phyloP scores from a whole-genome alignment of 306 rosid genomes.

The Lotus japonicus region DNA sequence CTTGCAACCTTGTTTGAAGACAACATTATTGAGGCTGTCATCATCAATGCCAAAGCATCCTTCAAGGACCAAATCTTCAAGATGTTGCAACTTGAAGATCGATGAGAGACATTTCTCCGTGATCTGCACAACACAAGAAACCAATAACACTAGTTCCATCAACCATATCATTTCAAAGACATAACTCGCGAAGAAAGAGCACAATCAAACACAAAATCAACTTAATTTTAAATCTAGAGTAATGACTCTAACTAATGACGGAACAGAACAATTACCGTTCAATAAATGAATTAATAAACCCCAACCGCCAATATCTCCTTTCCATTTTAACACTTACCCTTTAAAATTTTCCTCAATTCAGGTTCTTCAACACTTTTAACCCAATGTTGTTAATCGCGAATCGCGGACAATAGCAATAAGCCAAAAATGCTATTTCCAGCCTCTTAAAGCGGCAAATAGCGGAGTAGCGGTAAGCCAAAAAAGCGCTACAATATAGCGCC shows the following conservation, averaged over 20 bases:
- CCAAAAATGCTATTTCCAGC: too few relatives aligned
- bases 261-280: neutral
- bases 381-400: too few relatives aligned
- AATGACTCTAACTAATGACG: neutral
- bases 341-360: neutral
- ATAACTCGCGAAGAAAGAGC: neutral
- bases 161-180: conserved; percentile 6
- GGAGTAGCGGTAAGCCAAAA: too few relatives aligned
- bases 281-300: neutral
- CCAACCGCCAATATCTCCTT: neutral
- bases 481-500: too few relatives aligned
- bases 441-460: too few relatives aligned
- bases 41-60: conserved; percentile 88
- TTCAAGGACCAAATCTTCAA: conserved; percentile 83
- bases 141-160: neutral
- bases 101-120: conserved; percentile 76
- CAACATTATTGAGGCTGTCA: conserved; percentile 41
- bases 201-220: conserved; percentile 13
- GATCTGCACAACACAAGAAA: conserved; percentile 46
- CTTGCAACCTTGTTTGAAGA: conserved; percentile 61
- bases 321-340: neutral
- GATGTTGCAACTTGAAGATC: conserved; percentile 58
- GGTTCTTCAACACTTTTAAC: neutral
- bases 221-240: neutral
- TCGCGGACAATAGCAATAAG: too few relatives aligned